Base-by-base conservation (phyloP, 2,329 filamentous ascomycete genomes). In the Xylariaceae sp. region DNA sequence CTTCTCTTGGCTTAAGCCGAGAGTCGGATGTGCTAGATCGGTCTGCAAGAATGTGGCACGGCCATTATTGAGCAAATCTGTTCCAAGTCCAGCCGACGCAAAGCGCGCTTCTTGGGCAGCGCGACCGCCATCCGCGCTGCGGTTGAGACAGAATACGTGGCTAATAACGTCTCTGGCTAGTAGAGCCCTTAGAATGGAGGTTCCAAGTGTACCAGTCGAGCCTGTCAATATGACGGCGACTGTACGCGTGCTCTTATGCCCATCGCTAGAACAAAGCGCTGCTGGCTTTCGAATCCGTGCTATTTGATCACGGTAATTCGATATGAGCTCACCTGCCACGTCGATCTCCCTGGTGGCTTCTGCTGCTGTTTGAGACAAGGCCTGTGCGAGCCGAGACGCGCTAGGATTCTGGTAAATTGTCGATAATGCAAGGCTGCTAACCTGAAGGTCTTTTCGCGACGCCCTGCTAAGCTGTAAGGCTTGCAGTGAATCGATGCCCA, bases 101-200 rank as follows among this genome's bases (percentile, higher is more conserved):
- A 54, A 51, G 8, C 48, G 40, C 3, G 36, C 32, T 11, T 4
- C 5, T 21, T 55, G 51, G 6, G 37, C 44, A 3, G n/a, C 20
- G 3, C 44, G 42, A 1, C 53, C 53, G 27, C 54, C 56, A 23
- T 56, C 50, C 12, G 41, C 6, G 25, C 37, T 32, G 3, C 60
- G 55, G 44, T 58, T 61, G 3, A 62, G 44, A 22, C 60, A 63
- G 45, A 54, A 58, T 10, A 61, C 38, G 25, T 57, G 49, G 3
- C 45, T 49, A 19, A 60, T 47, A 0, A 25, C 41, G 3, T 25
- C 8, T 2, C 44, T 40, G 22, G 42, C 41, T 2, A 60, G 53
- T 3, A 60, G 42, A 2, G 48, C 33, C 6, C 22, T 37, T 10
- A 61, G 39, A 1, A 60, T 37, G 23, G 52, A 52, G 3, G 55